Conservation (phyloP, 306 rosid species). For the Castanopsis chinensis region DNA sequence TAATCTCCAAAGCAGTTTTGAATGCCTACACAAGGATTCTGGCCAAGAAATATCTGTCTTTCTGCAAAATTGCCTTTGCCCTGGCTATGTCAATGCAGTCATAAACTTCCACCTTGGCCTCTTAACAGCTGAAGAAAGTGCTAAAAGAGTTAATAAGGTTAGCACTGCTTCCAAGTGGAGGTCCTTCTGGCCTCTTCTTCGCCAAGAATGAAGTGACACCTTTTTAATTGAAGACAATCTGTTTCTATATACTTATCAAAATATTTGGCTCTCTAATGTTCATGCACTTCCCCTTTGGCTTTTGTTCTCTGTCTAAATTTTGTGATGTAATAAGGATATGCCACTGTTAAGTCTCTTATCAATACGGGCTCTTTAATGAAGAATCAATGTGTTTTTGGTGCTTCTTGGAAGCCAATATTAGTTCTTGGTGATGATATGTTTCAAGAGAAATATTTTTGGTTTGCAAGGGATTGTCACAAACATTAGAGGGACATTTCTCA, state of each 20-base stretch:
- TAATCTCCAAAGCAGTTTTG: constrained; percentile 3
- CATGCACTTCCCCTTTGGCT: neutral
- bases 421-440: too few species aligned
- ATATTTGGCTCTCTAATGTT: neutral
- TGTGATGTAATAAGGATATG: too few species aligned
- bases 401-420: too few species aligned
- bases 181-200: constrained; percentile 21
- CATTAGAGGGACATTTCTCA: too few species aligned
- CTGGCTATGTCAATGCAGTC: neutral
- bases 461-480: too few species aligned
- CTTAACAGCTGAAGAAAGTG: neutral
- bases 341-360: too few species aligned
- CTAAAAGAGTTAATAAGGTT: neutral
- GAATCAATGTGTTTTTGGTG: too few species aligned
- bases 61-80: neutral
- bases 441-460: too few species aligned
- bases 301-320: too few species aligned
- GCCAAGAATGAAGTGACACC: neutral
- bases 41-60: neutral
- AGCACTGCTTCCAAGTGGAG: neutral
- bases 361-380: too few species aligned
- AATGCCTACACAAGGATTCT: constrained; percentile 21
- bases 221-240: neutral
- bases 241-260: too few species aligned
- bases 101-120: neutral